These are phyloP conservation scores for Melaleuca quinquenervia DNA, from an alignment of 345 rosid species.

Conservation along the genomic window DNA sequence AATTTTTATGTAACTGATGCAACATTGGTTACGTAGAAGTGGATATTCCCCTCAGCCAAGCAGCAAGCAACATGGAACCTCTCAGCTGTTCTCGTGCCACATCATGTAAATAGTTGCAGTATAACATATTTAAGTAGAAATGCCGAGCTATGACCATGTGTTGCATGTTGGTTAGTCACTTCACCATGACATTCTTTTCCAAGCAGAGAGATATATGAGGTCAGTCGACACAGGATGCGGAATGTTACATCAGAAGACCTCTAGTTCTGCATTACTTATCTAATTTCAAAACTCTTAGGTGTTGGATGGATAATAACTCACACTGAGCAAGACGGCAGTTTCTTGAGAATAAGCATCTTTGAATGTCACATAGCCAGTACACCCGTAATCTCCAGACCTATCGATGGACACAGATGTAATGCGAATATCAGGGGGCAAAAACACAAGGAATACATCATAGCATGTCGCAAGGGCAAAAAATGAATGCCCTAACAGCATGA, in stretches of 20 bases:
- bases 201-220: neutral
- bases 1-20: neutral
- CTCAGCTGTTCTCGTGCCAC: neutral
- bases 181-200: neutral
- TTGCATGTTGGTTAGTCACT: neutral
- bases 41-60: neutral
- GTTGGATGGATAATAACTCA: conserved; percentile 12
- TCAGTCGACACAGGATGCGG: neutral
- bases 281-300: neutral
- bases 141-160: neutral
- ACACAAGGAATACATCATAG: neutral
- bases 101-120: neutral
- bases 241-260: neutral
- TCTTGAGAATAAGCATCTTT: conserved; percentile 69
- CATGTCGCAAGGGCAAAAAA: neutral
- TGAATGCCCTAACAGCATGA: neutral
- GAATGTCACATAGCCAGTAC: conserved; percentile 73
- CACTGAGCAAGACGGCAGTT: conserved; percentile 76
- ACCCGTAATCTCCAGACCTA: conserved; percentile 39
- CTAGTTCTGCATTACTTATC: neutral
- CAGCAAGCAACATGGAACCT: neutral
- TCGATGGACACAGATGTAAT: neutral
- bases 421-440: neutral
- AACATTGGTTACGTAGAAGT: neutral
- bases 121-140: neutral